Evolutionary conservation across 257 asterid species (phyloP).

Genomic region (Misopates orontium): DNA sequence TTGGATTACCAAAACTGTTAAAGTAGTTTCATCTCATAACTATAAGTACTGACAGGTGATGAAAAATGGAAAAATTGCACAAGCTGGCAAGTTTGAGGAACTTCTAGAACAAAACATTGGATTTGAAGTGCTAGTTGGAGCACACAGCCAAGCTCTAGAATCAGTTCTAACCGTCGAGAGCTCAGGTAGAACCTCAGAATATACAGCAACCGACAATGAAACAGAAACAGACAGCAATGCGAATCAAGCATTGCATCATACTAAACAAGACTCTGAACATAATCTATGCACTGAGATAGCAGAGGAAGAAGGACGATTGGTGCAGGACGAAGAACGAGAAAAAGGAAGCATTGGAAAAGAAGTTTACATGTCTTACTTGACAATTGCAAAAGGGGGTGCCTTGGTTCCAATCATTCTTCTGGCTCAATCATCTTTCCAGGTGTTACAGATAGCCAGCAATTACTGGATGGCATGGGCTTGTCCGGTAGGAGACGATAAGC

Average conservation of each 20-base stretch:
- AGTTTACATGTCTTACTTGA: slow-evolving; percentile 75
- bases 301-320: slow-evolving; percentile 74
- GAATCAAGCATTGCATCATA: slow-evolving; percentile 53
- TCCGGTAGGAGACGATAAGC: slow-evolving; percentile 58
- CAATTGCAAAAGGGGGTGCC: slow-evolving; percentile 60
- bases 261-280: slow-evolving; percentile 75
- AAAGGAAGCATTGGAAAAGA: slow-evolving; percentile 90
- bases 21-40: background rate
- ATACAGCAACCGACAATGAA: slow-evolving; percentile 41
- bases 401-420: slow-evolving; percentile 73
- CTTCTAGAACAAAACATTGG: slow-evolving; percentile 80
- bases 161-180: slow-evolving; percentile 59
- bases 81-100: slow-evolving; percentile 77
- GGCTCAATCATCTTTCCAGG: slow-evolving; percentile 76
- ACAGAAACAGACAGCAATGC: slow-evolving; percentile 37
- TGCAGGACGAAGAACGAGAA: slow-evolving; percentile 89
- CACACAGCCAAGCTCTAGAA: slow-evolving; percentile 82
- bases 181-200: slow-evolving; percentile 53
- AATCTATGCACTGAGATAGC: slow-evolving; percentile 62
- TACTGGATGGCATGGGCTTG: slow-evolving; percentile 98
- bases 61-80: slow-evolving; percentile 77
- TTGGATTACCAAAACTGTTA: background rate
- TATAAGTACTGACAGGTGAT: slow-evolving; percentile 61
- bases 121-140: slow-evolving; percentile 88
- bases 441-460: slow-evolving; percentile 77